Conservation (phyloP, 148 eudicot genomes). For the Rhododendron vialii region DNA sequence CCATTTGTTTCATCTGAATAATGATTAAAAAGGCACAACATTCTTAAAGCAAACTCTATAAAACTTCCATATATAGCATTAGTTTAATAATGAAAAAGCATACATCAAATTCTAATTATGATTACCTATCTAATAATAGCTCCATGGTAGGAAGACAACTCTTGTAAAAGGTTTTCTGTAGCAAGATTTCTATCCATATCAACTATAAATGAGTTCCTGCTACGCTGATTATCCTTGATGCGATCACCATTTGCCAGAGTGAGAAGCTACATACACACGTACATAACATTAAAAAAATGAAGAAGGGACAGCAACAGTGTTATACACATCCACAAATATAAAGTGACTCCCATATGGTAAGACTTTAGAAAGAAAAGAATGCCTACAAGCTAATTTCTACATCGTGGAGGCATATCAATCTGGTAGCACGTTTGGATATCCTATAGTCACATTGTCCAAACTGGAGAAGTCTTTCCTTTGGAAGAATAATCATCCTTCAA, state of each 20-base stretch:
- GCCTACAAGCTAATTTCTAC: not conserved
- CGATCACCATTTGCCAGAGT: conserved; percentile 97
- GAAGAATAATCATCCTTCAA: not conserved
- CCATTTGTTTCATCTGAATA: conserved; percentile 82
- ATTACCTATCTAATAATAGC: conserved; percentile 68
- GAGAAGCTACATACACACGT: conserved; percentile 46
- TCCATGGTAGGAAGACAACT: conserved; percentile 72
- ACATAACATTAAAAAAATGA: conserved; percentile 2
- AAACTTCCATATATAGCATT: not conserved
- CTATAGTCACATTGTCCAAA: not conserved
- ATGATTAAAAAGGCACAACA: not conserved
- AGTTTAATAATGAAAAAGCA: not conserved
- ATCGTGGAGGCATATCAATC: not conserved
- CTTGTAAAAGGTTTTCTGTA: conserved; percentile 81
- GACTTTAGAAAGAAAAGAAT: not conserved
- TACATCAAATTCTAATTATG: not conserved
- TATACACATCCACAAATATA: not conserved
- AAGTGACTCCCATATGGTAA: not conserved
- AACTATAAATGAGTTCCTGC: conserved; percentile 93
- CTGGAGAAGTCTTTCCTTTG: not conserved
- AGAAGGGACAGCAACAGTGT: not conserved
- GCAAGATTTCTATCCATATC: conserved; percentile 90
- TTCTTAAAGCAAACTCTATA: not conserved
- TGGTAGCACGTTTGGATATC: not conserved
- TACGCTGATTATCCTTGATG: conserved; percentile 93